These are phyloP conservation scores for Quercus cerris DNA, from an alignment of 306 rosid species.

Conservation along the genomic window DNA sequence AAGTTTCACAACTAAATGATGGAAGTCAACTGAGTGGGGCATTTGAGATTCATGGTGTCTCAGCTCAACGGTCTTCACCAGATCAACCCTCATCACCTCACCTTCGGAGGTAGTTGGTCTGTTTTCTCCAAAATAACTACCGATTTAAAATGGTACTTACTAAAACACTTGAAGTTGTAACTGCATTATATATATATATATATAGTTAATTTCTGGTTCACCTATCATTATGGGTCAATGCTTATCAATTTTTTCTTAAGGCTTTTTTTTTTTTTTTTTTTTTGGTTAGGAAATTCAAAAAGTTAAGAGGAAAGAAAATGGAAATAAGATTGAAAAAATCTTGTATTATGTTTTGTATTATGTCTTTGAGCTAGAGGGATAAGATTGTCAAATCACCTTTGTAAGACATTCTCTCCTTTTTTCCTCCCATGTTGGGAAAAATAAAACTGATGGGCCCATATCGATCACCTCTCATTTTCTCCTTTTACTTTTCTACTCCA, in stretches of 20 bases:
- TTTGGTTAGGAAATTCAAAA: no score
- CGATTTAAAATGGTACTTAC: not conserved
- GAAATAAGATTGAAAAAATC: no score
- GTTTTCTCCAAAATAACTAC: slow-evolving; percentile 8
- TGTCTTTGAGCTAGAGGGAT: no score
- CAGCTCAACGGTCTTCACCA: slow-evolving; percentile 65
- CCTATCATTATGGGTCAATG: not conserved
- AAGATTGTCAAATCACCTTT: no score
- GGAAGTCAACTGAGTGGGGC: slow-evolving; percentile 52
- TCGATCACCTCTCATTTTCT: no score
- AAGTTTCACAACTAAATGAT: slow-evolving; percentile 59
- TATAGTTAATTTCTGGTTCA: not conserved
- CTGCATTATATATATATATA: not conserved
- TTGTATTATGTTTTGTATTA: no score
- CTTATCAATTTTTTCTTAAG: not conserved
- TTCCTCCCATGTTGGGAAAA: no score
- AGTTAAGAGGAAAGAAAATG: no score
- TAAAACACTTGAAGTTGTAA: not conserved
- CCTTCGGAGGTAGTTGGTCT: slow-evolving; percentile 56
- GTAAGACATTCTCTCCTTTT: no score
- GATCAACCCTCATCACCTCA: slow-evolving; percentile 91
- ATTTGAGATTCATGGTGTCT: slow-evolving; percentile 70
- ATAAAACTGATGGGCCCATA: no score
- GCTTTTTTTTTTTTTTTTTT: not conserved
- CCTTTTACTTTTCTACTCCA: no score